A percentile compares a stretch with the other conserved stretches of the same genome.
Evolutionary conservation across 331 rosid species (phyloP).

Genomic region (Acacia pycnantha): DNA sequence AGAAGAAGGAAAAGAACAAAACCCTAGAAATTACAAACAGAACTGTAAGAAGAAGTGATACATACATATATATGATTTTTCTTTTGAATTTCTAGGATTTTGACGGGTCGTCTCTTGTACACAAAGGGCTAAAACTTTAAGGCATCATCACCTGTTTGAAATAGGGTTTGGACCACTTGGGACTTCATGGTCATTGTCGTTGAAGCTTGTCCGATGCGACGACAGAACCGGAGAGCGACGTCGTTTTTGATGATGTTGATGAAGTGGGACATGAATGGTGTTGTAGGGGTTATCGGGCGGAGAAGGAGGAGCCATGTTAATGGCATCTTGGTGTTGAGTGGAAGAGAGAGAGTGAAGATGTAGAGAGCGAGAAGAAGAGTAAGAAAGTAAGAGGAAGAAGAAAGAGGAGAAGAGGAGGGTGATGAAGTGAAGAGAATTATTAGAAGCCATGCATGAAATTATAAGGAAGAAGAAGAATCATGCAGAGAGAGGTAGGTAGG

Average conservation of each 20-base stretch:
- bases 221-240: conserved; percentile 36
- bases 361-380: conserved; percentile 36
- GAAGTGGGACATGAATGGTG: conserved; percentile 25
- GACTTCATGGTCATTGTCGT: conserved; percentile 67
- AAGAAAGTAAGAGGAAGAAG: conserved; percentile 39
- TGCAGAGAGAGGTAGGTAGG: conserved; percentile 23
- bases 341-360: conserved; percentile 17
- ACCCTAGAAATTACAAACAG: conserved; percentile 35
- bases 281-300: background rate
- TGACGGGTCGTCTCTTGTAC: background rate
- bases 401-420: conserved; percentile 50
- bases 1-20: background rate
- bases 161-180: conserved; percentile 96
- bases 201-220: conserved; percentile 57
- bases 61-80: background rate
- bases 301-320: background rate
- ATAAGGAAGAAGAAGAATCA: conserved; percentile 41
- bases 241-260: conserved; percentile 24
- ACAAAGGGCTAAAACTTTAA: background rate
- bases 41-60: background rate
- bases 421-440: conserved; percentile 29
- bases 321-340: background rate
- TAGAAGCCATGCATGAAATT: conserved; percentile 75
- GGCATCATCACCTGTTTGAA: conserved; percentile 62
- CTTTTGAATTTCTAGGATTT: background rate